Evolutionary conservation across 1,139 yeast genomes (phyloP).

Genomic region (Suhomyces ambrosiae): DNA sequence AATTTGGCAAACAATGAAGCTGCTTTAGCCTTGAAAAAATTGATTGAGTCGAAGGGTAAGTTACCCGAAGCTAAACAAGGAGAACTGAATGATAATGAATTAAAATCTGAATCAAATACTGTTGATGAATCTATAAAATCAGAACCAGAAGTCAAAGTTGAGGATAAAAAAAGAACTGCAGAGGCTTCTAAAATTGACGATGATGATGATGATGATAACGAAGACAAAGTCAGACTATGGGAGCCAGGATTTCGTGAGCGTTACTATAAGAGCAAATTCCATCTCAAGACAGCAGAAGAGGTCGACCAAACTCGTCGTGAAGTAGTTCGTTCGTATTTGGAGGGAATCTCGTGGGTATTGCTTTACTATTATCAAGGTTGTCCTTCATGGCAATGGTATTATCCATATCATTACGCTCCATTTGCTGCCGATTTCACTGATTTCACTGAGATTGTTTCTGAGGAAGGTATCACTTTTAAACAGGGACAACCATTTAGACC

Average conservation of each 20-base stretch:
- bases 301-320: constrained; percentile 55
- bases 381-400: constrained; percentile 98
- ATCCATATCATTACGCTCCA: constrained; percentile 97
- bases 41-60: constrained; percentile 41
- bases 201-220: constrained; percentile 19
- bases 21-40: constrained; percentile 61
- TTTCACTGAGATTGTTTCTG: constrained; percentile 47
- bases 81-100: no score
- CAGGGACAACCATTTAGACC: constrained; percentile 86
- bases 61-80: constrained; percentile 26
- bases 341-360: constrained; percentile 95
- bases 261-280: constrained; percentile 78
- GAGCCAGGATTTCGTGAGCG: constrained; percentile 87
- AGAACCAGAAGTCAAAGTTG: constrained; percentile 3
- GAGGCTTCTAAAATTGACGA: neutral
- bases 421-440: constrained; percentile 85
- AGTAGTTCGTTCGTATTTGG: constrained; percentile 76
- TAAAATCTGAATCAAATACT: no score
- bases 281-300: constrained; percentile 56
- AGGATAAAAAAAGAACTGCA: constrained; percentile 3
- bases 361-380: constrained; percentile 95
- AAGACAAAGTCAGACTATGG: constrained; percentile 70
- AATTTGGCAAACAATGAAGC: constrained; percentile 74
- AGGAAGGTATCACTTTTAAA: constrained; percentile 62
- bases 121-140: neutral